Conservation (phyloP, 1,139 yeast genomes). For the Zhuliangozyma parablackwelliae region DNA sequence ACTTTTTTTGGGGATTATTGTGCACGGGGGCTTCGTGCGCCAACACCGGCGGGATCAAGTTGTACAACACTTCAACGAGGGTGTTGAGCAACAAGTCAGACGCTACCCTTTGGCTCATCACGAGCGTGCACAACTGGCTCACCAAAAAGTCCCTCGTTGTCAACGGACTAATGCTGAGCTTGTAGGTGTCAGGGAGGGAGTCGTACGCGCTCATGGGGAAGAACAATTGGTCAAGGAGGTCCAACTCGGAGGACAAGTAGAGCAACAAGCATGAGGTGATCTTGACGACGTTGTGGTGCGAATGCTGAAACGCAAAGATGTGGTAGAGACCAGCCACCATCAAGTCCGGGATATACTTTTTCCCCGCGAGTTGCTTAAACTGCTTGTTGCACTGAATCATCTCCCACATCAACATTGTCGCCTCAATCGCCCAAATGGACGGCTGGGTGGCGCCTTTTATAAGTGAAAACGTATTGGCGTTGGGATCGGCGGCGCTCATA, state of each 20-base stretch:
- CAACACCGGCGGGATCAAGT: conserved; percentile 48
- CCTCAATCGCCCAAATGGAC: conserved; percentile 52
- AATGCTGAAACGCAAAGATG: conserved; percentile 41
- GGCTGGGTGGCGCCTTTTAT: conserved; percentile 24
- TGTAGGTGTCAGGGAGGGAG: conserved; percentile 46
- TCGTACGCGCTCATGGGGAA: conserved; percentile 39
- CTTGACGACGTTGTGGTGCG: conserved; percentile 48
- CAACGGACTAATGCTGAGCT: conserved; percentile 28
- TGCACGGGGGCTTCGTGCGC: conserved; percentile 12
- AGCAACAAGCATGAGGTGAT: conserved; percentile 58
- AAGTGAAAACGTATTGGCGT: conserved; percentile 13
- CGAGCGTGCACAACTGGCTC: conserved; percentile 40
- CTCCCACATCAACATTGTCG: conserved; percentile 69
- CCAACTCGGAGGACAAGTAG: conserved; percentile 52
- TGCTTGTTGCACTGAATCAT: conserved; percentile 64
- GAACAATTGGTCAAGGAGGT: conserved; percentile 32
- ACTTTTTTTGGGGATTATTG: conserved; percentile 22
- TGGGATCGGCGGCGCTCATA: conserved; percentile 11
- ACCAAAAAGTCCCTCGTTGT: conserved; percentile 63
- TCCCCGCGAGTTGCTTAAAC: conserved; percentile 46
- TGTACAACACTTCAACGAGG: conserved; percentile 55
- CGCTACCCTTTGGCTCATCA: background rate
- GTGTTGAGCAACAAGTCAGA: conserved; percentile 18
- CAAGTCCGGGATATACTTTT: conserved; percentile 50
- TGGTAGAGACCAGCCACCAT: conserved; percentile 54